Evolutionary conservation across 2,329 filamentous ascomycete species (phyloP), one percentile per base, ranked within the genome.

Genomic region (Chalaropsis ovoidea): DNA sequence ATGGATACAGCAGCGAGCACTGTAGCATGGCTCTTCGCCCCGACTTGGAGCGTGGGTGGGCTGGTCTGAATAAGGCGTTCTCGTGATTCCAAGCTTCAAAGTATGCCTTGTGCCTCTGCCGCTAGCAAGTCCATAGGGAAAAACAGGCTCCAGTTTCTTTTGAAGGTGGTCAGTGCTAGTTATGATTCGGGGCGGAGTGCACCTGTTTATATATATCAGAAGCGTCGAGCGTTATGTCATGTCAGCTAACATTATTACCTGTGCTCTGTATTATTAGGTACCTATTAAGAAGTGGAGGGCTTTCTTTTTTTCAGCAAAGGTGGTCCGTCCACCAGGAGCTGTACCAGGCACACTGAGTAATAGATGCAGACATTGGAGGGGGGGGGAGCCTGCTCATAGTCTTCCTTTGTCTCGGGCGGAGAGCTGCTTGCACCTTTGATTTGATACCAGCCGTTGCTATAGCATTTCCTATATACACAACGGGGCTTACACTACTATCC

Each of bases 211-310:
- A 56, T n/a, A 31, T 15, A n/a, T 19, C 49, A 56, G 22, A 10
- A 31, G 6, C 49, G 27, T 35, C 10, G 13, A 56, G 49, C 6
- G 49, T 56, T 56, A 56, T 56, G 22, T 56, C 49, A 56, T 22
- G 49, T 27, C 15, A 56, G 49, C 49, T 56, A 56, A 56, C 11
- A 35, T 11, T 27, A 35, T 11, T 27, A 19, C 24, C 49, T 19
- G 49, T 56, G 49, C 49, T 17, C 49, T 56, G 49, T 10, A 27
- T 27, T 27, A 31, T 56, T 56, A 19, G 49, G 49, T 56, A 56
- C 27, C 49, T 56, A 56, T 56, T 56, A 56, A 56, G 49, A 43
- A 43, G 11, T 10, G 17, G 17, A 43, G 42, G 17, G 42, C 42
- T 15, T n/a, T 3, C 11, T 15, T 43, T 43, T 31, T 31, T 15